Conservation (phyloP, 805 yeast genomes). For the Nadsonia fulvescens region DNA sequence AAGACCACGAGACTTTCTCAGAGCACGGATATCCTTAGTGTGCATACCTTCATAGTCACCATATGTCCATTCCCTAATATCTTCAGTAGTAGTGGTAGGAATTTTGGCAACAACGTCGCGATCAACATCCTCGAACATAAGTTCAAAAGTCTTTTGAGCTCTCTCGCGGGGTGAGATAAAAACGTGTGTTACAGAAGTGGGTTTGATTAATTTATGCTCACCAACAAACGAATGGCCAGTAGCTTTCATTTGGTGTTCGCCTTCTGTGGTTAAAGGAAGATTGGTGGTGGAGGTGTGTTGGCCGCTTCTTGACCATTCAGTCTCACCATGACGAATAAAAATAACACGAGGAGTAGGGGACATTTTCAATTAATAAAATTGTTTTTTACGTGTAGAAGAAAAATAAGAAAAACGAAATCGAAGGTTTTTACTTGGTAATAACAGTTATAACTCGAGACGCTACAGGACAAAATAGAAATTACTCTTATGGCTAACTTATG, state of each 20-base stretch:
- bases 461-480: no score
- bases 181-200: slow-evolving; percentile 41
- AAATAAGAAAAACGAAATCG: no score
- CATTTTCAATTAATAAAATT: slow-evolving; percentile 1
- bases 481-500: no score
- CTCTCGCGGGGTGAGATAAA: slow-evolving; percentile 69
- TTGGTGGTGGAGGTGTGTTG: slow-evolving; percentile 84
- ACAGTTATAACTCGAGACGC: no score
- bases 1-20: slow-evolving; percentile 43
- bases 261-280: slow-evolving; percentile 56
- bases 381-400: no score
- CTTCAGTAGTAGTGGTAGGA: slow-evolving; percentile 26
- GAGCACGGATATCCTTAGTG: slow-evolving; percentile 45
- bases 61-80: slow-evolving; percentile 86
- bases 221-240: slow-evolving; percentile 60
- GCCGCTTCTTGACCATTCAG: slow-evolving; percentile 91
- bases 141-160: slow-evolving; percentile 56
- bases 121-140: slow-evolving; percentile 33
- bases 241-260: slow-evolving; percentile 54
- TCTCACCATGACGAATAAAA: slow-evolving; percentile 36
- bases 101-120: slow-evolving; percentile 13
- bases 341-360: slow-evolving; percentile 20
- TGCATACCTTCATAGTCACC: slow-evolving; percentile 85
- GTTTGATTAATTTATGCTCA: slow-evolving; percentile 38
- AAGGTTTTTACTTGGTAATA: no score